Conservation (phyloP, 169 alveolate genomes). For the Plasmodium yoelii region DNA sequence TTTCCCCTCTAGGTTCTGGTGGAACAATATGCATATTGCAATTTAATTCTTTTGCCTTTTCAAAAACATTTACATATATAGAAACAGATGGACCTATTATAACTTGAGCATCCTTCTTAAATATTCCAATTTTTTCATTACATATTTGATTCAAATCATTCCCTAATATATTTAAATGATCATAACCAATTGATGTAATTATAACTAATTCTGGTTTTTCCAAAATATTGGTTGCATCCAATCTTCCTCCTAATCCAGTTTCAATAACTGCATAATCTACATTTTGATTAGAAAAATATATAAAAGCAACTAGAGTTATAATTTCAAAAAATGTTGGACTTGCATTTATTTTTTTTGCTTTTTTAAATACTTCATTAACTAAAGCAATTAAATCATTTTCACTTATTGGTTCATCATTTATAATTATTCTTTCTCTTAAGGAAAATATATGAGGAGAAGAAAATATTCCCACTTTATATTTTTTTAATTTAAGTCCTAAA, state of each 20-base stretch:
- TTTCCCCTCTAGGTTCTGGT: constrained; percentile 74
- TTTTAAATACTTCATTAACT: constrained; percentile 48
- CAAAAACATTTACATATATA: constrained; percentile 77
- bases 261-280: constrained; percentile 93
- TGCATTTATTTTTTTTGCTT: constrained; percentile 73
- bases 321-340: constrained; percentile 85
- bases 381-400: constrained; percentile 75
- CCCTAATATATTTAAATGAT: constrained; percentile 92
- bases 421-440: constrained; percentile 90
- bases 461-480: constrained; percentile 89
- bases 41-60: constrained; percentile 60
- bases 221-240: constrained; percentile 91
- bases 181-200: constrained; percentile 93
- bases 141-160: constrained; percentile 88
- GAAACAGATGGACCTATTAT: constrained; percentile 91
- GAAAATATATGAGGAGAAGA: constrained; percentile 93
- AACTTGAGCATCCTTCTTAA: constrained; percentile 84
- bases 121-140: constrained; percentile 92
- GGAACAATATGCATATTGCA: constrained; percentile 33
- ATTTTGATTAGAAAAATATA: constrained; percentile 79
- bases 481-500: constrained; percentile 78
- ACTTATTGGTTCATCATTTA: constrained; percentile 78
- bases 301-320: constrained; percentile 79
- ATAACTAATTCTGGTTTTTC: constrained; percentile 85
- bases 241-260: constrained; percentile 94